Evolutionary conservation across 1,284 basidiomycete genomes (phyloP).

Genomic region (Cystobasidium slooffiae): DNA sequence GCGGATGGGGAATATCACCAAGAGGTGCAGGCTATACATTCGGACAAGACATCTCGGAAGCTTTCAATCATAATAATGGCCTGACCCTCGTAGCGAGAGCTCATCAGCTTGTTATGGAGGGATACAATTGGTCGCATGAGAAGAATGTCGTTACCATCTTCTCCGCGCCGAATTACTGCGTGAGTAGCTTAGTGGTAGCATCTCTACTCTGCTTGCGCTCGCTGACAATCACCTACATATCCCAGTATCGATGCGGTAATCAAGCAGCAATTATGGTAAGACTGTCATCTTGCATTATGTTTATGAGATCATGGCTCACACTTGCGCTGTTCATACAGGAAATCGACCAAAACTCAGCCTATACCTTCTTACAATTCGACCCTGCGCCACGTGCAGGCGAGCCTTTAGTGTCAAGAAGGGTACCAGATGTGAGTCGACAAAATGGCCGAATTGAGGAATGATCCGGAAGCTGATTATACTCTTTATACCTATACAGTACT

Average conservation of each 20-base stretch:
- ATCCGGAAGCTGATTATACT: conserved; percentile 1
- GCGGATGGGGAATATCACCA: conserved; percentile 99
- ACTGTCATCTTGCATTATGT: background rate
- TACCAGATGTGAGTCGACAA: conserved; percentile 79
- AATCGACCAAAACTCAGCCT: conserved; percentile 83
- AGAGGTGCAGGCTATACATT: conserved; percentile 99
- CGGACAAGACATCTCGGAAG: conserved; percentile 97
- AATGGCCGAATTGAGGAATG: background rate
- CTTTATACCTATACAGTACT: conserved; percentile 40
- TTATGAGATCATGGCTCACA: no score
- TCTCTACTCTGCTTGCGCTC: background rate
- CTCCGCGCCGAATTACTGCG: conserved; percentile 88
- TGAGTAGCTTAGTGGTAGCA: background rate
- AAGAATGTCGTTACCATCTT: conserved; percentile 99
- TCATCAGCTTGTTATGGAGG: conserved; percentile 98
- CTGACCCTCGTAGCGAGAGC: conserved; percentile 83
- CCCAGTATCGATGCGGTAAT: conserved; percentile 85
- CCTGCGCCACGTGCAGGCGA: conserved; percentile 97
- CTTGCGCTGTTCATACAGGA: conserved; percentile 62
- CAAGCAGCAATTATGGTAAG: conserved; percentile 91
- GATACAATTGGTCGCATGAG: conserved; percentile 97
- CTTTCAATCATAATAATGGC: conserved; percentile 99
- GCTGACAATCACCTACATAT: background rate
- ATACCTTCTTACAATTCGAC: conserved; percentile 89
- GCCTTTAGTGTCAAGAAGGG: conserved; percentile 94